Evolutionary conservation across 2,329 filamentous ascomycete genomes (phyloP), one percentile per base, ranked within the genome.

Genomic region (Xylogone sp.): DNA sequence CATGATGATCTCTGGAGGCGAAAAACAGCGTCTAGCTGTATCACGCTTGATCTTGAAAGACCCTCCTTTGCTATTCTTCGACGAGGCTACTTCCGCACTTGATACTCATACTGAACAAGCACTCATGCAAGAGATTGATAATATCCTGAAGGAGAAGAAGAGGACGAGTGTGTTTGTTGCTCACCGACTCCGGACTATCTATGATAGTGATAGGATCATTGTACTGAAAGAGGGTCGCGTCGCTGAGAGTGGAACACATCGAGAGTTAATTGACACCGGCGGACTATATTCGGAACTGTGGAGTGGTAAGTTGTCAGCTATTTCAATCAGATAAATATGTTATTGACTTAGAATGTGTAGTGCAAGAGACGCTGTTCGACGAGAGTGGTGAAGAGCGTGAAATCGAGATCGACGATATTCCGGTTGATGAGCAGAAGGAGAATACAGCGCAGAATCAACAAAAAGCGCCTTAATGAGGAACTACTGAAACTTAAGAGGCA

Each of bases 161-260:
- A 82, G 92, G 51, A 97, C 94, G 0, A 97, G 91, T 59, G 89
- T 99, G 1, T 97, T 97, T 65, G 88, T 99, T 4, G 94, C 94
- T 6, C 94, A 97, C 69, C 82, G 94, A 18, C 73, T 99, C 53
- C 82, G 93, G 48, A 97, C 94, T 0, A 97, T 99, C 58, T 96
- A 89, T 64, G 94, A 97, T 64, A 89, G 89, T 39, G 88, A 97
- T 69, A 75, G 92, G 61, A 97, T 97, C 61, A 92, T 97, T 62
- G 94, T 97, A 34, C 73, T 97, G 51, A 87, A 86, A 65, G 85
- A 88, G 54, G 94, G 94, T 0, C 76, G 75, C 13, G 91, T 97
- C n/a, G 90, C 86, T 2, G 94, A 97, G 72, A 84, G 82, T 68
- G 94, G 94, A 13, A 96, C 88, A 16, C 94, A 99, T 69, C 80